phyloP scores from a whole-genome alignment of 2,329 filamentous ascomycete genomes.

The Scopulariopsis brevicaulis region DNA sequence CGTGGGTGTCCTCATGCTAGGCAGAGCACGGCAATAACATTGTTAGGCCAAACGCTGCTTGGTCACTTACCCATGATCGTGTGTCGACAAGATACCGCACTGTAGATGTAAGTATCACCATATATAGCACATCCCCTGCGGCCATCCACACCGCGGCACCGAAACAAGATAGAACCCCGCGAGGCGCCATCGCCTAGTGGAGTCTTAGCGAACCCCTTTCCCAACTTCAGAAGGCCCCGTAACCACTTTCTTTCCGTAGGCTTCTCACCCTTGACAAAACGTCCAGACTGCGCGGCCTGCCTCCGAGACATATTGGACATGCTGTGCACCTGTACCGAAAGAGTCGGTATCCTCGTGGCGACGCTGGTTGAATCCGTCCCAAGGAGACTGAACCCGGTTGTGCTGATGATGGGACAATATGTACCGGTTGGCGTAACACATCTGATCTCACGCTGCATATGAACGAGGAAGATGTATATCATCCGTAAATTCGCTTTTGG shows the following conservation, averaged over 20 bases:
- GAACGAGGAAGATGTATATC: not conserved
- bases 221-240: not conserved
- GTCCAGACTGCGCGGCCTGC: not conserved
- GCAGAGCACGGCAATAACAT: not conserved
- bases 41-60: too few species aligned
- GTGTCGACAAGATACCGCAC: too few species aligned
- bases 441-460: not conserved
- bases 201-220: too few species aligned
- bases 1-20: not conserved
- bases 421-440: not conserved
- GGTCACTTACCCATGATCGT: too few species aligned
- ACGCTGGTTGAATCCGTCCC: not conserved
- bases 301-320: not conserved
- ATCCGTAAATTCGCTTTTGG: not conserved
- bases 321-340: not conserved
- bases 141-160: too few species aligned
- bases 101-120: too few species aligned
- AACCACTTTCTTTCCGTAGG: not conserved
- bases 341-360: not conserved
- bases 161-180: not conserved
- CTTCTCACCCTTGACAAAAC: not conserved
- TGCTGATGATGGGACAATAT: not conserved
- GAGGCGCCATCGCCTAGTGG: not conserved
- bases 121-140: too few species aligned
- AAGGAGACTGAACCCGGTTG: not conserved